Conservation (phyloP, 176 grass and related monocot species). For the Phoenix dactylifera region DNA sequence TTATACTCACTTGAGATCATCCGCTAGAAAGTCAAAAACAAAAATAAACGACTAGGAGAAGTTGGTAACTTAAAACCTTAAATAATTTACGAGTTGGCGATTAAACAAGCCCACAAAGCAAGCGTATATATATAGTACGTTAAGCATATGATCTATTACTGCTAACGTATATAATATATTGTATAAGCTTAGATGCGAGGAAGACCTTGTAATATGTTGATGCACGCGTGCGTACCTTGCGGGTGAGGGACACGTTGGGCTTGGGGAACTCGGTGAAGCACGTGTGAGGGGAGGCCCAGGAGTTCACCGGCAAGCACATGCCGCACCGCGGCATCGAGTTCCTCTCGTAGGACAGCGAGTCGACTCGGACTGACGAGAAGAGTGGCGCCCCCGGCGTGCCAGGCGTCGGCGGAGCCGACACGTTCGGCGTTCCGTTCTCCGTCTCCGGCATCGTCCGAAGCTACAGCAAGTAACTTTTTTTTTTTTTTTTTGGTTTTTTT, state of each 20-base stretch:
- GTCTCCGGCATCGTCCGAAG: slow-evolving; percentile 7
- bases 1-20: too few relatives aligned
- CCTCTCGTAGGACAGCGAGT: slow-evolving; percentile 81
- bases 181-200: too few relatives aligned
- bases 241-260: slow-evolving; percentile 80
- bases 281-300: slow-evolving; percentile 40
- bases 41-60: too few relatives aligned
- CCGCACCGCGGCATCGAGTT: slow-evolving; percentile 85
- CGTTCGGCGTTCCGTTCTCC: slow-evolving; percentile 33
- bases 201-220: too few relatives aligned
- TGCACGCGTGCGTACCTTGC: slow-evolving; percentile 52
- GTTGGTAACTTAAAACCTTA: too few relatives aligned
- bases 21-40: too few relatives aligned
- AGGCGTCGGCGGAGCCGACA: slow-evolving; percentile 63
- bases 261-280: slow-evolving; percentile 77
- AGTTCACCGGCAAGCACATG: slow-evolving; percentile 63
- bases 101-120: too few relatives aligned
- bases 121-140: too few relatives aligned
- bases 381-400: slow-evolving; percentile 75
- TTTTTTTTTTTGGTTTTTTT: slow-evolving; percentile 8
- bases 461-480: neutral
- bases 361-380: slow-evolving; percentile 56
- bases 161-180: too few relatives aligned
- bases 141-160: too few relatives aligned
- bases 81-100: too few relatives aligned